Percentiles rank a stretch among this genome's conserved stretches.
phyloP scores from a whole-genome alignment of 192 early-diverging fungal genomes.

The Gaertneriomyces semiglobifer region DNA sequence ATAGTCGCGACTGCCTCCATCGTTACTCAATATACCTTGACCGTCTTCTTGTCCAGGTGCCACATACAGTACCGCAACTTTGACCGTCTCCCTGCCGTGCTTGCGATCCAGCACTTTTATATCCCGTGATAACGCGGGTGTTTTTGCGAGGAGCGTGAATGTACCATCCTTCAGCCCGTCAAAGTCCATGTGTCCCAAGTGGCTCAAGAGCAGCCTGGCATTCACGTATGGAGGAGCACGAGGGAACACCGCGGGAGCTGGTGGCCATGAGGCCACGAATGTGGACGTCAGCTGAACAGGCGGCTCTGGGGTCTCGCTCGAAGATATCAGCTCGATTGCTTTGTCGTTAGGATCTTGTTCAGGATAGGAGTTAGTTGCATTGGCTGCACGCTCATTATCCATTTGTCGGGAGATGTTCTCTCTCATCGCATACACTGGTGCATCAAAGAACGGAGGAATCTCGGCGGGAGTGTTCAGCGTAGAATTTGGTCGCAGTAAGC shows the following conservation, averaged over 20 bases:
- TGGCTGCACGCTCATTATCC: not conserved
- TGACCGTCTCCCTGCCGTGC: slow-evolving; percentile 80
- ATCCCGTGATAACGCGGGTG: slow-evolving; percentile 64
- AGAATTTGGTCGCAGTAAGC: slow-evolving; percentile 36
- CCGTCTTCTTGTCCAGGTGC: slow-evolving; percentile 89
- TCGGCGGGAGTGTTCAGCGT: slow-evolving; percentile 36
- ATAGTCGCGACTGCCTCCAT: slow-evolving; percentile 67
- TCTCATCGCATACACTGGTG: slow-evolving; percentile 33
- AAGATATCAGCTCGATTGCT: not conserved
- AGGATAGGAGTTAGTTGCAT: not conserved
- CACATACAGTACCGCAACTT: slow-evolving; percentile 90
- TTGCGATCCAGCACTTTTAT: slow-evolving; percentile 76
- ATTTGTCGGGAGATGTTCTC: slow-evolving; percentile 5
- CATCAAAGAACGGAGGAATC: slow-evolving; percentile 38
- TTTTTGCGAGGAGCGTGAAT: slow-evolving; percentile 66
- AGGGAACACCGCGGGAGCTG: no score
- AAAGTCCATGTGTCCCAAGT: slow-evolving; percentile 71
- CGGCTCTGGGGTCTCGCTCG: not conserved
- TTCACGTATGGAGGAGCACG: slow-evolving; percentile 51
- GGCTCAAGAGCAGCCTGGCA: slow-evolving; percentile 68
- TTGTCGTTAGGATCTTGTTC: not conserved
- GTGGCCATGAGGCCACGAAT: slow-evolving; percentile 5
- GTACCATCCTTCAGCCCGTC: slow-evolving; percentile 67
- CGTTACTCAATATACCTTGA: slow-evolving; percentile 76
- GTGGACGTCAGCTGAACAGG: slow-evolving; percentile 5